Evolutionary conservation across 2,329 filamentous ascomycete genomes (phyloP).

Genomic region (Monilinia laxa): DNA sequence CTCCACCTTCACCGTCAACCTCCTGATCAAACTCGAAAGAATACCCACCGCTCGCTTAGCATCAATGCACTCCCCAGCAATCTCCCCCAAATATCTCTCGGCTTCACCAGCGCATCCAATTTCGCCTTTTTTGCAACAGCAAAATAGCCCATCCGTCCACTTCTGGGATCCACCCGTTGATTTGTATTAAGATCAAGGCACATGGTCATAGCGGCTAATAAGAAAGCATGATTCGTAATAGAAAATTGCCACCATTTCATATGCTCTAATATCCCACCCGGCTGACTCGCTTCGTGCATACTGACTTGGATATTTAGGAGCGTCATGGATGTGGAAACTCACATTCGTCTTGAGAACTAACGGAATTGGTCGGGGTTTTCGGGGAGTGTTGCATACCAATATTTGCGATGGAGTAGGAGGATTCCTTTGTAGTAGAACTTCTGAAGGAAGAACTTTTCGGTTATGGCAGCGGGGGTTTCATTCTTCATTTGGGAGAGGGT

Average conservation of each 20-base stretch:
- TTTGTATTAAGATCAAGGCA: conserved; percentile 46
- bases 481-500: too few relatives aligned
- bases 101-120: conserved; percentile 28
- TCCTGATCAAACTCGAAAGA: conserved; percentile 28
- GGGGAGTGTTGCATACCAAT: too few relatives aligned
- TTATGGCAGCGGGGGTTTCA: too few relatives aligned
- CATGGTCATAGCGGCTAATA: conserved; percentile 61
- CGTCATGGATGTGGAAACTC: conserved; percentile 49
- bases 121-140: conserved; percentile 30
- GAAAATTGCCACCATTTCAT: conserved; percentile 59
- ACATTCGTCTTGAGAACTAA: conserved; percentile 40
- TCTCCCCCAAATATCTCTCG: conserved; percentile 32
- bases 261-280: conserved; percentile 53
- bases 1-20: conserved; percentile 23
- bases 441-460: too few relatives aligned
- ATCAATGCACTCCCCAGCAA: conserved; percentile 33
- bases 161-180: not conserved
- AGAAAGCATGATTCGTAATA: conserved; percentile 58
- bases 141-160: conserved; percentile 23
- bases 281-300: conserved; percentile 51
- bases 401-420: too few relatives aligned
- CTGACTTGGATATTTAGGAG: conserved; percentile 50
- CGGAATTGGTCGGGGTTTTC: too few relatives aligned
- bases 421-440: too few relatives aligned
- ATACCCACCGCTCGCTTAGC: conserved; percentile 31